Base-by-base conservation (phyloP, 345 rosid species). In the Rhodamnia argentea region DNA sequence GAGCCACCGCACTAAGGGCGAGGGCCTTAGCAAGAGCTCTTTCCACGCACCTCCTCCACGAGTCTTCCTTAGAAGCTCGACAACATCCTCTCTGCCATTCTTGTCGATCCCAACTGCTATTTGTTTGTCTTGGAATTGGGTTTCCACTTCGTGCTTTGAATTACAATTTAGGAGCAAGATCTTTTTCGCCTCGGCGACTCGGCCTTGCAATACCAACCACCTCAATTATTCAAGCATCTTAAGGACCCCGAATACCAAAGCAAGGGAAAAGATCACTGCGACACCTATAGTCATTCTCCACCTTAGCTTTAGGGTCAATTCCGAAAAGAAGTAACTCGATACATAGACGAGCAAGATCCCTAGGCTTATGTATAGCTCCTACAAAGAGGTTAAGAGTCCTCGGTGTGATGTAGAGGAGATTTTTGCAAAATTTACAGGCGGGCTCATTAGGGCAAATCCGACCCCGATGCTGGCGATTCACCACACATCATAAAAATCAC, bases 171-270 rank as follows among this genome's bases (percentile, higher is more conserved):
- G 85, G 4, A 57, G 42, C 26, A 96, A 74, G 60, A 90, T 62
- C 88, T 51, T 47, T 85, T 85, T 92, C 53, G 95, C 97, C 22
- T 96, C 97, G 18, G 89, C 91, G 4, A 95, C 75, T 37, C 95
- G 92, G 47, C 99, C 98, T 88, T 95, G 95, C 52, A 95, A 81
- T 3, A 89, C 91, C 37, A 95, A 75, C 98, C 98, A 96, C 62
- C 98, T 86, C 4, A 98, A 98, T 23, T 98, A 95, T 56, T 95
- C 98, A 10, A 98, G 99, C 98, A 96, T 93, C 88, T 92, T 89
- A 20, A 91, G 47, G 42, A 96, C 92, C 26, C 94, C 97, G 13
- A 94, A 85, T 0, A 92, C 16, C 10, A 14, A 0, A 94, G 92
- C 74, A 94, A 82, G 13, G 0, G 98, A 94, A 1, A 98, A 96